A percentile compares a stretch with the other conserved stretches of the same genome.
These are phyloP conservation scores for Phytophthora podocarpi DNA, from an alignment of 352 stramenopile species.

Conservation along the genomic window DNA sequence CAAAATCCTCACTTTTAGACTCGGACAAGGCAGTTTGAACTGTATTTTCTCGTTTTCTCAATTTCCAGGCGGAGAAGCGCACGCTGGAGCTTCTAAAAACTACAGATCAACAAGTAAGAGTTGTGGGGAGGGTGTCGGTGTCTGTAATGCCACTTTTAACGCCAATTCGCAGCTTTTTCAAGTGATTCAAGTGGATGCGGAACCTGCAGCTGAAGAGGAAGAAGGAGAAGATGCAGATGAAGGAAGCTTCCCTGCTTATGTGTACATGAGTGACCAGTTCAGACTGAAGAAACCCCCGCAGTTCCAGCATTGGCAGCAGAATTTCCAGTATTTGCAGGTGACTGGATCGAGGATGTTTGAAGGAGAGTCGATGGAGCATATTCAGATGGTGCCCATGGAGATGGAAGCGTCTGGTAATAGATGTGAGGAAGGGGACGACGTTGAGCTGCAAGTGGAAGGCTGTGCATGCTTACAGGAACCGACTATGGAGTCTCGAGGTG, in stretches of 20 bases:
- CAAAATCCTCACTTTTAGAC: neutral
- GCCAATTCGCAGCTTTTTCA: slow-evolving; percentile 26
- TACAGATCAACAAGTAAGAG: slow-evolving; percentile 39
- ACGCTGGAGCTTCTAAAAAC: slow-evolving; percentile 40
- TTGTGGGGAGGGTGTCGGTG: neutral
- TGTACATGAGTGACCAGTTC: slow-evolving; percentile 60
- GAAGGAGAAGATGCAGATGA: neutral
- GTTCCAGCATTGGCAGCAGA: slow-evolving; percentile 51
- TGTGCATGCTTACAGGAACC: slow-evolving; percentile 17
- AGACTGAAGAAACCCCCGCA: slow-evolving; percentile 45
- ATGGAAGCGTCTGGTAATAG: too few species aligned
- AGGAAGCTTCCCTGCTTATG: slow-evolving; percentile 29
- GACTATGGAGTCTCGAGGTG: slow-evolving; percentile 1
- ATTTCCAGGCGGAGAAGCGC: slow-evolving; percentile 46
- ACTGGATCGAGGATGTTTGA: slow-evolving; percentile 29
- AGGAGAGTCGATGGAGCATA: slow-evolving; percentile 44
- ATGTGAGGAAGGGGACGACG: too few species aligned
- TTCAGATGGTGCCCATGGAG: slow-evolving; percentile 32
- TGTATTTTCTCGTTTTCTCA: neutral
- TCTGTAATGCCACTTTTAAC: neutral
- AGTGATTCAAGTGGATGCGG: neutral
- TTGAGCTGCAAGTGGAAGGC: slow-evolving; percentile 18
- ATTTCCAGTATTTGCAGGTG: slow-evolving; percentile 54
- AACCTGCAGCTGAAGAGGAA: neutral
- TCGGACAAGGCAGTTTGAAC: neutral